Evolutionary conservation across 768 basidiomycete genomes (phyloP).

Genomic region (Favolaschia claudopus): DNA sequence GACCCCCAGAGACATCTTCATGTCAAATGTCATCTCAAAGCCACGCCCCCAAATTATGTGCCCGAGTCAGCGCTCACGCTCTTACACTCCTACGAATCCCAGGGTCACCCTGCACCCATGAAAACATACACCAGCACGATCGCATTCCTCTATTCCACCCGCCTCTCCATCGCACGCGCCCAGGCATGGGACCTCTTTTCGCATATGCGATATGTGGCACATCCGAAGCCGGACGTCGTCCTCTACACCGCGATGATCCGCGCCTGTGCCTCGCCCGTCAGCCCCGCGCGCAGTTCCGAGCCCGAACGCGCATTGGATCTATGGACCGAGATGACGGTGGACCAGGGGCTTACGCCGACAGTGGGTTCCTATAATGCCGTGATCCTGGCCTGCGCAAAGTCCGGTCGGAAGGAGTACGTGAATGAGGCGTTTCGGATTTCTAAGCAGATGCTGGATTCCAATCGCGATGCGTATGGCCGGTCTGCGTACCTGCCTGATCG

Average conservation of each 20-base stretch:
- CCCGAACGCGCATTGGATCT: conserved; percentile 93
- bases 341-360: conserved; percentile 68
- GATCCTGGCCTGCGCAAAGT: conserved; percentile 81
- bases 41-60: conserved; percentile 53
- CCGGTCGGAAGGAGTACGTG: conserved; percentile 68
- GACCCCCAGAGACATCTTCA: conserved; percentile 74
- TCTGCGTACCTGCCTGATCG: conserved; percentile 66
- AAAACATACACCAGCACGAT: conserved; percentile 79
- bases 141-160: conserved; percentile 58
- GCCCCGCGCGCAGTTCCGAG: conserved; percentile 61
- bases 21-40: conserved; percentile 68
- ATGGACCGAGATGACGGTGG: conserved; percentile 90
- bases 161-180: conserved; percentile 62
- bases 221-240: conserved; percentile 74
- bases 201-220: conserved; percentile 96
- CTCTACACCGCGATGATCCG: conserved; percentile 89
- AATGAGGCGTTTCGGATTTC: conserved; percentile 86
- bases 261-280: conserved; percentile 72
- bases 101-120: conserved; percentile 70
- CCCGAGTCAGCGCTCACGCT: conserved; percentile 70
- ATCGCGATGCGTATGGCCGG: conserved; percentile 70
- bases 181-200: conserved; percentile 95
- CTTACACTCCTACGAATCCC: conserved; percentile 76
- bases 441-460: conserved; percentile 84
- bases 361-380: conserved; percentile 79